Conservation (phyloP, 352 stramenopile species). For the Globisporangium orthogonon region DNA sequence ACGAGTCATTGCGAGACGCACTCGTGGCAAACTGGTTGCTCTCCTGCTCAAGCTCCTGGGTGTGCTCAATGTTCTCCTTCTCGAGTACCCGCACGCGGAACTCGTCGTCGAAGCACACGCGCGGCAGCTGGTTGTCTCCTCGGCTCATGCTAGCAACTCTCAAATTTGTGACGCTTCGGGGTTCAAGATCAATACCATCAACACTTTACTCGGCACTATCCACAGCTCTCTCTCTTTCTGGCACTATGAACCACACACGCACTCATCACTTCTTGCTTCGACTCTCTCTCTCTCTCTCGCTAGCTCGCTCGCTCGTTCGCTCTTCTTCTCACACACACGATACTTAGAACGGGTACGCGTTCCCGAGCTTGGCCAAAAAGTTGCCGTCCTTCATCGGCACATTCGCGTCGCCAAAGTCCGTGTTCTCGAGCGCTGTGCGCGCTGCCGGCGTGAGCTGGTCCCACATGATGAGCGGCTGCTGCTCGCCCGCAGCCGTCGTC, state of each 20-base stretch:
- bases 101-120: constrained; percentile 79
- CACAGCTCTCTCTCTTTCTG: no score
- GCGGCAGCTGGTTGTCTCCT: constrained; percentile 63
- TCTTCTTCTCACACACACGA: neutral
- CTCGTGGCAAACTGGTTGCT: constrained; percentile 81
- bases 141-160: constrained; percentile 35
- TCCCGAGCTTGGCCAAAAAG: constrained; percentile 18
- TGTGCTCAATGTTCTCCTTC: constrained; percentile 9
- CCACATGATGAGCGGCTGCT: constrained; percentile 11
- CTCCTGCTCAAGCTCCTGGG: constrained; percentile 52
- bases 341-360: constrained; percentile 8
- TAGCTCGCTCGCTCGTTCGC: no score
- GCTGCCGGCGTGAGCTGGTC: constrained; percentile 10
- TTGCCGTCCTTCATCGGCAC: constrained; percentile 25
- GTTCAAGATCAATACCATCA: no score
- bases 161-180: no score
- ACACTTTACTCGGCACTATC: no score
- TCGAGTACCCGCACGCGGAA: constrained; percentile 53
- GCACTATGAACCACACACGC: no score
- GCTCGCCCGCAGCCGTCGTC: constrained; percentile 10
- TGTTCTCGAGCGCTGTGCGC: constrained; percentile 11
- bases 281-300: neutral
- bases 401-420: constrained; percentile 11
- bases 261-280: no score
- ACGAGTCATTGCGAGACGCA: constrained; percentile 10